Evolutionary conservation across 2,329 filamentous ascomycete genomes (phyloP).

Genomic region (Coniosporium tulheliwenetii): DNA sequence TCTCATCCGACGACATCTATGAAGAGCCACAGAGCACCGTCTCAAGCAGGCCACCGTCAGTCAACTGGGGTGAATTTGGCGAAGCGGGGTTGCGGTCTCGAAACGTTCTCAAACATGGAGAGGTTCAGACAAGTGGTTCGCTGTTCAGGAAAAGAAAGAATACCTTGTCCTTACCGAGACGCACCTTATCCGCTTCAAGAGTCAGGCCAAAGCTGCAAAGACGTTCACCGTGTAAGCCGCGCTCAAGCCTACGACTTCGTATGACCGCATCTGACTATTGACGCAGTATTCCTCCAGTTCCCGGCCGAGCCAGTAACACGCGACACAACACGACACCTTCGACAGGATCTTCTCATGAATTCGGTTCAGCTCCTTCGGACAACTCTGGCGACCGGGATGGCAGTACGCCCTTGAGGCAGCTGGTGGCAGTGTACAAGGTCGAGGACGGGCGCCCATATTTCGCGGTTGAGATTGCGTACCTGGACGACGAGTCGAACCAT

Average conservation of each 20-base stretch:
- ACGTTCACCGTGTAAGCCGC: constrained; percentile 33
- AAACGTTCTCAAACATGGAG: constrained; percentile 48
- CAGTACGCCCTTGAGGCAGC: constrained; percentile 46
- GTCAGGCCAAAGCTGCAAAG: constrained; percentile 48
- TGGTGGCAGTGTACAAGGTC: constrained; percentile 50
- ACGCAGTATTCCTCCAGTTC: no score
- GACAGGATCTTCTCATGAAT: constrained; percentile 44
- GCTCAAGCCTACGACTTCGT: no score
- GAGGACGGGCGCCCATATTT: constrained; percentile 53
- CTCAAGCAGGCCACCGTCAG: constrained; percentile 34
- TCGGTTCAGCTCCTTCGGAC: constrained; percentile 35
- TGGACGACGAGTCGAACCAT: constrained; percentile 49
- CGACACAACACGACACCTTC: constrained; percentile 41
- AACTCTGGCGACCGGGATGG: constrained; percentile 37
- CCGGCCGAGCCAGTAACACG: no score
- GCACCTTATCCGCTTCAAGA: constrained; percentile 54
- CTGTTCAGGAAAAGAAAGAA: constrained; percentile 60
- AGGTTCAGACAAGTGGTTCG: constrained; percentile 52
- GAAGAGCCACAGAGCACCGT: constrained; percentile 33
- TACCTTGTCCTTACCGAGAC: constrained; percentile 57
- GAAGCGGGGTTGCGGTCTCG: constrained; percentile 15
- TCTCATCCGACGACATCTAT: constrained; percentile 28
- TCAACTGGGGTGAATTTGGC: constrained; percentile 26
- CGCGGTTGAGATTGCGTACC: constrained; percentile 50
- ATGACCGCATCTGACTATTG: no score